Conservation (phyloP, 352 stramenopile genomes). For the Pythium rishiriense region DNA sequence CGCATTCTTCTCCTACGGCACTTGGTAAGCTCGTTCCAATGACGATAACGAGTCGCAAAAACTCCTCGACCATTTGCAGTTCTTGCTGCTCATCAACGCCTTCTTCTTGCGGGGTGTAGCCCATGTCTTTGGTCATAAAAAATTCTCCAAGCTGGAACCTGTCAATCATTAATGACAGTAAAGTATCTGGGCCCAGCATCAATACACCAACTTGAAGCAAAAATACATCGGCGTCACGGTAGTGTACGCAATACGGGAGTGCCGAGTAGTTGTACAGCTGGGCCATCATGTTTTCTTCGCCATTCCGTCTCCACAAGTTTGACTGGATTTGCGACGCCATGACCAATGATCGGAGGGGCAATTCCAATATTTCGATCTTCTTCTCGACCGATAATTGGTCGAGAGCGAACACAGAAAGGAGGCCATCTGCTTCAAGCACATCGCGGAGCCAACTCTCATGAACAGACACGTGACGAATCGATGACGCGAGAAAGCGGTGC, state of each 20-base stretch:
- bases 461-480: constrained; percentile 68
- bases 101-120: constrained; percentile 53
- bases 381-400: constrained; percentile 43
- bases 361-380: constrained; percentile 68
- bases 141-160: constrained; percentile 75
- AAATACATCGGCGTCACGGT: constrained; percentile 79
- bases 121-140: constrained; percentile 44
- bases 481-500: constrained; percentile 77
- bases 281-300: constrained; percentile 88
- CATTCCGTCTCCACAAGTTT: constrained; percentile 85
- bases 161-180: constrained; percentile 75
- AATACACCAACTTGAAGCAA: constrained; percentile 75
- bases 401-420: constrained; percentile 64
- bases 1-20: constrained; percentile 51
- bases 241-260: constrained; percentile 85
- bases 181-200: constrained; percentile 58
- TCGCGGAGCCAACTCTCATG: constrained; percentile 53
- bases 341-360: constrained; percentile 78
- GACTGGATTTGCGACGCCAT: constrained; percentile 89
- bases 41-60: constrained; percentile 76
- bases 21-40: constrained; percentile 75
- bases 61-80: constrained; percentile 82
- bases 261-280: constrained; percentile 91
- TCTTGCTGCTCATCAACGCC: constrained; percentile 73
- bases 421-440: constrained; percentile 41